Evolutionary conservation across 2,329 filamentous ascomycete genomes (phyloP).

Genomic region (Fusarium sp.): DNA sequence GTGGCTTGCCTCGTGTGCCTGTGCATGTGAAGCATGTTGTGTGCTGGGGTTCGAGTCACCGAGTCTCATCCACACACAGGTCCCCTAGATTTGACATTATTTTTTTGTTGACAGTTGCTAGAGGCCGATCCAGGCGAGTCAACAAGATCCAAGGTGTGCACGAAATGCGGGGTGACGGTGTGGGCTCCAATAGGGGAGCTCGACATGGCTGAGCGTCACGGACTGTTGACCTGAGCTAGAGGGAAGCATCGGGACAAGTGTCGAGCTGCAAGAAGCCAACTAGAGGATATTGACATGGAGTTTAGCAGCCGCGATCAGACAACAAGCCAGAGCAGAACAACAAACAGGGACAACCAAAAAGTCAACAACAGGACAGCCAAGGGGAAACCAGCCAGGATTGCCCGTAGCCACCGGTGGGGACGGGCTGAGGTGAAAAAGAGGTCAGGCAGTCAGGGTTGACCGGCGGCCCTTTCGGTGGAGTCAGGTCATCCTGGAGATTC

Average conservation of each 20-base stretch:
- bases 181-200: constrained; percentile 30
- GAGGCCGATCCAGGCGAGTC: constrained; percentile 30
- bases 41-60: constrained; percentile 16
- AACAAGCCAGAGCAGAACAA: not conserved
- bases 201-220: not conserved
- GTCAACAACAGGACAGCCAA: constrained; percentile 17
- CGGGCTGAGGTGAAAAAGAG: constrained; percentile 6
- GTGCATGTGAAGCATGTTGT: constrained; percentile 17
- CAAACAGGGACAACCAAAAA: constrained; percentile 1
- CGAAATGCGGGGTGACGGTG: constrained; percentile 37
- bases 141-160: constrained; percentile 35
- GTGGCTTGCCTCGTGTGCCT: not conserved
- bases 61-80: constrained; percentile 23
- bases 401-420: not conserved
- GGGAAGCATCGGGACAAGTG: not conserved
- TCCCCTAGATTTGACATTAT: constrained; percentile 13
- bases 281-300: not conserved
- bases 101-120: constrained; percentile 30
- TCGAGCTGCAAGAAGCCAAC: constrained; percentile 4
- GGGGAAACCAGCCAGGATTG: constrained; percentile 17
- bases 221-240: not conserved
- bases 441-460: constrained; percentile 25
- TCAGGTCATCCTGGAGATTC: constrained; percentile 36
- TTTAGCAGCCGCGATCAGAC: not conserved
- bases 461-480: constrained; percentile 14